phyloP scores from a whole-genome alignment of 2,329 filamentous ascomycete genomes.

The Elsinoe perseae region DNA sequence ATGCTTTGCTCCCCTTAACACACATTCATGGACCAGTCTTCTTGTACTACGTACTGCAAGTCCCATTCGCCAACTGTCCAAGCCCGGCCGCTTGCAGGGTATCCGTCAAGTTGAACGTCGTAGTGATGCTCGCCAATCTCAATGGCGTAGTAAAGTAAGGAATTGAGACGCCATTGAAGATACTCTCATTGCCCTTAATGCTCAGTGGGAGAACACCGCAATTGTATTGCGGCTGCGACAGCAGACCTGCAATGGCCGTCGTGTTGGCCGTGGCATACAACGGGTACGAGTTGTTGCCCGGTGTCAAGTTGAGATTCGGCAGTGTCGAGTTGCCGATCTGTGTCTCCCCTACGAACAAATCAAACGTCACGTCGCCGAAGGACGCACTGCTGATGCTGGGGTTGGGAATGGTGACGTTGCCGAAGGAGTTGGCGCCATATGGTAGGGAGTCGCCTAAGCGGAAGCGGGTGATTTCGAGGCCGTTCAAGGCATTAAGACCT shows the following conservation, averaged over 20 bases:
- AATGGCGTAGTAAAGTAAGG: conserved; percentile 16
- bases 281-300: conserved; percentile 50
- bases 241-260: conserved; percentile 31
- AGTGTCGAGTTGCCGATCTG: conserved; percentile 51
- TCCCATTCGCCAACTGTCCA: not conserved
- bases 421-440: conserved; percentile 54
- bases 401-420: conserved; percentile 55
- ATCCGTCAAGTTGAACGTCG: conserved; percentile 11
- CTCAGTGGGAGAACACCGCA: conserved; percentile 43
- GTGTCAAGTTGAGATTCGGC: conserved; percentile 50
- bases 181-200: conserved; percentile 7
- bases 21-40: not conserved
- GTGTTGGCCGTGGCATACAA: conserved; percentile 51
- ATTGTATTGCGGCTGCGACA: conserved; percentile 46
- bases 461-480: conserved; percentile 46
- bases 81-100: not conserved
- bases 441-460: conserved; percentile 28
- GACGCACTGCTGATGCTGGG: conserved; percentile 56
- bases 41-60: not conserved
- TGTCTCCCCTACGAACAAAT: conserved; percentile 47
- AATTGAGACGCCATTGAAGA: conserved; percentile 8
- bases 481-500: conserved; percentile 53
- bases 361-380: conserved; percentile 58
- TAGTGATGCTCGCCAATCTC: not conserved
- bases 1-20: not conserved